phyloP scores from a whole-genome alignment of 768 basidiomycete species.

The Pholiota microspora region DNA sequence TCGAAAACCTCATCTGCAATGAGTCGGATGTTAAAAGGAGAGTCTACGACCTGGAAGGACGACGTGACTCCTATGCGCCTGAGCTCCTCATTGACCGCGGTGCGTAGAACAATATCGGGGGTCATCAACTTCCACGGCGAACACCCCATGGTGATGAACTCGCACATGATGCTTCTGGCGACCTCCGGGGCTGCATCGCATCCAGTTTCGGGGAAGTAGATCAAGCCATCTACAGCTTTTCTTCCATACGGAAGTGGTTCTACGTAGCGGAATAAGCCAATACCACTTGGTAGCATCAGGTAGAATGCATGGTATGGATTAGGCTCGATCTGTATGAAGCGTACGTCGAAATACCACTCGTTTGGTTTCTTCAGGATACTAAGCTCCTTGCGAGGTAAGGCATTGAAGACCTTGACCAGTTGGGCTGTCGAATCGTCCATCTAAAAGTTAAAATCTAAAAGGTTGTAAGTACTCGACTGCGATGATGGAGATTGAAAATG shows the following conservation, averaged over 20 bases:
- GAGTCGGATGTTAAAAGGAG: background rate
- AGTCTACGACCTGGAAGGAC: background rate
- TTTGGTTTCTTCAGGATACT: conserved; percentile 22
- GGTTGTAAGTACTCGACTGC: too few species aligned
- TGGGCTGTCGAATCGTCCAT: background rate
- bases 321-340: conserved; percentile 32
- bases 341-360: conserved; percentile 35
- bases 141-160: conserved; percentile 22
- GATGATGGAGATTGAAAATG: too few species aligned
- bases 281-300: conserved; percentile 26
- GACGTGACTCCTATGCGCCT: conserved; percentile 23
- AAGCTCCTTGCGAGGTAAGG: conserved; percentile 18
- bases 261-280: conserved; percentile 14
- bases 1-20: background rate
- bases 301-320: conserved; percentile 26
- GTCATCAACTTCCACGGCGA: conserved; percentile 28
- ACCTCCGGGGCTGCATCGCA: conserved; percentile 28
- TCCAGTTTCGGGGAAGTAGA: conserved; percentile 30
- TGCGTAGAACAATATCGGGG: conserved; percentile 21
- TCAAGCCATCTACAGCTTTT: conserved; percentile 13
- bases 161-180: conserved; percentile 26
- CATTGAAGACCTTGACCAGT: conserved; percentile 24
- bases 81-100: conserved; percentile 25
- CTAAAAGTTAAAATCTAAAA: background rate
- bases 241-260: conserved; percentile 22